A percentile compares a stretch with the other conserved stretches of the same genome.
Conservation (phyloP, 129 eudicot species). For the Scalesia atractyloides region DNA sequence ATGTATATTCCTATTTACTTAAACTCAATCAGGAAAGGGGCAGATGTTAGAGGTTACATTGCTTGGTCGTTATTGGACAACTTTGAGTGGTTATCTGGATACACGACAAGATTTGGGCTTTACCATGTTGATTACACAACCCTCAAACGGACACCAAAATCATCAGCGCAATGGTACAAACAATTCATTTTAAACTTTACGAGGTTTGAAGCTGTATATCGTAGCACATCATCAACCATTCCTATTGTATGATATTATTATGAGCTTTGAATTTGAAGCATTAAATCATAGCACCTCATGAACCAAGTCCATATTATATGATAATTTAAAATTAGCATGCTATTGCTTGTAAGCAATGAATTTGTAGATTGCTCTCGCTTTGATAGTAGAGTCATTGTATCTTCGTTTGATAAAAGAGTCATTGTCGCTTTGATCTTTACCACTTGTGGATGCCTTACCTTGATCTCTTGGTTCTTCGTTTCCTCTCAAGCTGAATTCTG, state of each 20-base stretch:
- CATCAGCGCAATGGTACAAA: constrained; percentile 61
- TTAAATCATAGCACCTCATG: too few relatives aligned
- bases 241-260: too few relatives aligned
- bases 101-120: constrained; percentile 59
- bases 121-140: constrained; percentile 55
- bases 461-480: too few relatives aligned
- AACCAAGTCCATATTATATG: background rate
- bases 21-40: constrained; percentile 59
- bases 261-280: too few relatives aligned
- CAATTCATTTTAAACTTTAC: constrained; percentile 41
- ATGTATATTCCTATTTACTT: background rate
- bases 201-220: background rate
- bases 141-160: constrained; percentile 51
- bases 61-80: constrained; percentile 74
- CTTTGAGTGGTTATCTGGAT: constrained; percentile 69
- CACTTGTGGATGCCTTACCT: too few relatives aligned
- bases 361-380: too few relatives aligned
- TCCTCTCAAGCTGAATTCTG: too few relatives aligned
- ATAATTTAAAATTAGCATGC: background rate
- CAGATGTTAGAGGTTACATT: constrained; percentile 75
- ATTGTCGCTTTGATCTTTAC: too few relatives aligned
- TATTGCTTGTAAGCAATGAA: constrained; percentile 2
- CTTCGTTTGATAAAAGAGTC: too few relatives aligned
- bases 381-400: too few relatives aligned
- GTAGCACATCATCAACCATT: background rate